Base-by-base conservation (phyloP, 352 stramenopile species). In the Phytophthora sp. region DNA sequence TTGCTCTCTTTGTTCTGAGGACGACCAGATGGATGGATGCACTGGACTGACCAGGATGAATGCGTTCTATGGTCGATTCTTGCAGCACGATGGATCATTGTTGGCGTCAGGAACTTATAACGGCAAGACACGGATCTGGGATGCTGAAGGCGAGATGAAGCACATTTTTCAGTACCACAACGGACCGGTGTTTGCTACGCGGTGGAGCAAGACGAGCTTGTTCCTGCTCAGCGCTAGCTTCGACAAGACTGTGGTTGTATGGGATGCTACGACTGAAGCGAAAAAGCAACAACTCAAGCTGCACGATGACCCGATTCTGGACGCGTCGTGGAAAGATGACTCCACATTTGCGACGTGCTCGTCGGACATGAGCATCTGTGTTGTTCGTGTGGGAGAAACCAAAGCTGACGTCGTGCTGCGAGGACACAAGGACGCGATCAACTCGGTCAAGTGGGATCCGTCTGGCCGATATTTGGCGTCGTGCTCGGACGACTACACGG, bases 401-500 rank as follows among this genome's bases (percentile, higher is more conserved):
- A 77, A 81, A 66, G 88, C 72, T 21, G 82, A 97, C n/a, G 72
- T 94, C 41, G 88, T 93, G 18, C 86, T 98, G 52, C 83, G 80
- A 38, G 97, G 96, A 20, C 98, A 99, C 81, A 93, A 82, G 15
- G 96, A 99, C 41, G 97, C 99, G 71, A 98, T 99, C 44, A 99
- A 99, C 76, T 97, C 96, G 30, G 96, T 99, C 44, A 98, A 98
- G 66, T 99, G 97, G 98, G 94, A 98, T 79, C 94, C 96, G 8
- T 96, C 88, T 4, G 95, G 96, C 0, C 84, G 76, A 7, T 76
- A 98, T 23, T 82, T 99, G 24, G 97, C 97, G 6, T 99, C 93
- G 35, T 99, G 97, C 74, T 99, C 96, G 2, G 98, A 99, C 69
- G 98, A 99, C 80, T 97, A 90, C 66, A 98, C 97, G 23, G 96